Conservation (phyloP, 2,329 filamentous ascomycete species). For the Trichoderma cornu-damae region DNA sequence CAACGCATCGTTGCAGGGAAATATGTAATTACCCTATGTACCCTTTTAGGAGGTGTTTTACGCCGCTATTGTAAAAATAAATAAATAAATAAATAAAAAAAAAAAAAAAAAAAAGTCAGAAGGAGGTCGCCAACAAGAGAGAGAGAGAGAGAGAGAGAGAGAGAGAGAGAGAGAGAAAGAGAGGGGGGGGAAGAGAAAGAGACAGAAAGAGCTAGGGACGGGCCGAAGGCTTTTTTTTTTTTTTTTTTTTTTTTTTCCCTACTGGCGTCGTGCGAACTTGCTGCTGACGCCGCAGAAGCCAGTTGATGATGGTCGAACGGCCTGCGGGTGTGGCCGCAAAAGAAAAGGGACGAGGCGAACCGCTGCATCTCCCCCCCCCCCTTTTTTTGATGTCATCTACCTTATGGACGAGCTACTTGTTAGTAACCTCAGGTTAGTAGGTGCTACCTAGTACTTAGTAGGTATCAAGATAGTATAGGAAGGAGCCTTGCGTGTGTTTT, state of each 20-base stretch:
- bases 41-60: neutral
- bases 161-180: no score
- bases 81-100: no score
- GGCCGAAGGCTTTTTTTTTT: constrained; percentile 11
- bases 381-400: no score
- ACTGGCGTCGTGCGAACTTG: neutral
- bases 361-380: neutral
- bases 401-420: neutral
- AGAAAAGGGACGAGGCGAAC: neutral
- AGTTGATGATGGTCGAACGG: neutral
- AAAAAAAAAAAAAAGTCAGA: no score
- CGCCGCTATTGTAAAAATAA: neutral
- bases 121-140: no score
- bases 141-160: no score
- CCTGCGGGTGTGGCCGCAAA: neutral
- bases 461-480: no score
- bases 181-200: no score
- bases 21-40: no score
- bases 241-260: no score
- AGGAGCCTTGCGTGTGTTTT: no score
- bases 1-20: neutral
- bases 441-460: neutral
- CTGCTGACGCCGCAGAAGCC: neutral
- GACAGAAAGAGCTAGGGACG: constrained; percentile 17
- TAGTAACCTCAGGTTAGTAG: neutral